phyloP scores from a whole-genome alignment of 139 green algal species.

The Volvox africanus region DNA sequence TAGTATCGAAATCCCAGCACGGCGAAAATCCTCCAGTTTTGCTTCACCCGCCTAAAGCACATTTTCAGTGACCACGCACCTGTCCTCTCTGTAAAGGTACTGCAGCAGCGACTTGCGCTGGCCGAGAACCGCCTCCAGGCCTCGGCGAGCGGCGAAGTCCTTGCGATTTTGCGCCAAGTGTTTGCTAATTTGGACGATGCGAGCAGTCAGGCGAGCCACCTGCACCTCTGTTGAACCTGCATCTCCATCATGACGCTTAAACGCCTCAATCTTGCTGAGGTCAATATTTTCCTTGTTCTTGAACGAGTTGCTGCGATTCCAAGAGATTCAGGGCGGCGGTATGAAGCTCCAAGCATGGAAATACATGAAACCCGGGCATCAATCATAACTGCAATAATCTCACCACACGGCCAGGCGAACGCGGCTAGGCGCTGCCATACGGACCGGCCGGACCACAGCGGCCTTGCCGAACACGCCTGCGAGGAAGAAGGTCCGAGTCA shows the following conservation, averaged over 20 bases:
- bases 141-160: slow-evolving; percentile 73
- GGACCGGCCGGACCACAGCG: slow-evolving; percentile 29
- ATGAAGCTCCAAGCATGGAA: background rate
- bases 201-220: slow-evolving; percentile 73
- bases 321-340: slow-evolving; percentile 10
- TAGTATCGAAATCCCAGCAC: too few relatives aligned
- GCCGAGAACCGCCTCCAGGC: slow-evolving; percentile 74
- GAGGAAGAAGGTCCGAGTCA: background rate
- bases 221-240: slow-evolving; percentile 73
- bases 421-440: slow-evolving; percentile 47
- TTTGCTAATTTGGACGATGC: slow-evolving; percentile 64
- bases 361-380: background rate
- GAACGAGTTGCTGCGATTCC: slow-evolving; percentile 63
- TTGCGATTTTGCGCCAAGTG: slow-evolving; percentile 79
- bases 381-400: slow-evolving; percentile 4
- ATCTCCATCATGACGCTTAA: slow-evolving; percentile 63
- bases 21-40: too few relatives aligned
- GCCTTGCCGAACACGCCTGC: slow-evolving; percentile 61
- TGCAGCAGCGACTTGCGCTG: slow-evolving; percentile 77
- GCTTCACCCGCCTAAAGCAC: too few relatives aligned
- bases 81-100: slow-evolving; percentile 79
- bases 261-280: slow-evolving; percentile 54
- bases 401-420: slow-evolving; percentile 52
- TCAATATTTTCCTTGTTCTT: slow-evolving; percentile 79
- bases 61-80: slow-evolving; percentile 22